Conservation (phyloP, 2,329 filamentous ascomycete genomes). For the Tetracladium maxilliforme region DNA sequence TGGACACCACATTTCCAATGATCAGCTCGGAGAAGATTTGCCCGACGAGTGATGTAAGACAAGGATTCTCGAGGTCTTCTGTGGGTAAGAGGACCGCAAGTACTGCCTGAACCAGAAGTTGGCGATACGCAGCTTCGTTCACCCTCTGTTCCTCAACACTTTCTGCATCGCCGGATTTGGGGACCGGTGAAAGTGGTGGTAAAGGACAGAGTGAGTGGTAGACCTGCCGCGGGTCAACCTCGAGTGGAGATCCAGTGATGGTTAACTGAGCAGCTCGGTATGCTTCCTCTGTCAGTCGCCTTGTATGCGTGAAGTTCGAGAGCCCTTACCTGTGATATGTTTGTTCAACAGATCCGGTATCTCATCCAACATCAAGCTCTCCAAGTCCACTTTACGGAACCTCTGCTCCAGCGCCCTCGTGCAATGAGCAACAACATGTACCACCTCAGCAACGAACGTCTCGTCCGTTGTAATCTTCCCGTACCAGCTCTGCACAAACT, state of each 20-base stretch:
- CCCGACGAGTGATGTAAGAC: conserved; percentile 66
- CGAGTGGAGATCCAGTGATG: conserved; percentile 40
- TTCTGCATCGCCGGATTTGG: conserved; percentile 28
- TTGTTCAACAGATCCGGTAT: conserved; percentile 66
- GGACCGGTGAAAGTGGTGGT: conserved; percentile 67
- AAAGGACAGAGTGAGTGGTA: conserved; percentile 79
- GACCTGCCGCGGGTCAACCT: conserved; percentile 47
- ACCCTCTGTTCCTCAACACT: conserved; percentile 46
- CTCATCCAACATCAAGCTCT: conserved; percentile 74
- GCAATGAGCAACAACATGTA: conserved; percentile 85
- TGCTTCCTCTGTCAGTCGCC: conserved; percentile 31
- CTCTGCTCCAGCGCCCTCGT: conserved; percentile 79
- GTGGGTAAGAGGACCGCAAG: conserved; percentile 77
- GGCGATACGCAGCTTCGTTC: conserved; percentile 74
- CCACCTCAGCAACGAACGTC: conserved; percentile 71
- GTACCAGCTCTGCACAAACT: conserved; percentile 92
- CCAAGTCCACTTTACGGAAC: conserved; percentile 67
- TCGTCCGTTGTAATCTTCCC: conserved; percentile 82
- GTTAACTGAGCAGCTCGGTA: conserved; percentile 55
- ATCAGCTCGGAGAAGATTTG: conserved; percentile 87
- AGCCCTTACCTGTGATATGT: conserved; percentile 58
- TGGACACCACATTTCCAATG: conserved; percentile 66
- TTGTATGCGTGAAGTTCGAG: too few relatives aligned
- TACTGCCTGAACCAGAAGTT: conserved; percentile 71
- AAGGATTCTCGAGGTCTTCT: conserved; percentile 81